Percentiles rank a stretch among this genome's conserved stretches.
Evolutionary conservation across 1,139 yeast species (phyloP).

Genomic region (Citeromyces hawaiiensis): DNA sequence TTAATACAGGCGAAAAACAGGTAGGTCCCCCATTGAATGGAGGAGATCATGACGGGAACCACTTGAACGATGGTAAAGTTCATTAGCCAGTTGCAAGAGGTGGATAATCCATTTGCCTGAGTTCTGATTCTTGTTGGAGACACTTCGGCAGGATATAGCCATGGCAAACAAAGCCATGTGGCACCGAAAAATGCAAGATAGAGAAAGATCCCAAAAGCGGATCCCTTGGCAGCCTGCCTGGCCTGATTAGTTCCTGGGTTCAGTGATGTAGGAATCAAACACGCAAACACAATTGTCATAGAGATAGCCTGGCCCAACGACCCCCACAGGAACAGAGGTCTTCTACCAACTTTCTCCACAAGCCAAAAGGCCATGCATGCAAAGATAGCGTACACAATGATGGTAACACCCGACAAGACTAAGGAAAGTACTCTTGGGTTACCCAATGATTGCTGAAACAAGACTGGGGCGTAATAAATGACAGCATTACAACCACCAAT

Average conservation of each 20-base stretch:
- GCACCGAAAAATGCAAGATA: conserved; percentile 26
- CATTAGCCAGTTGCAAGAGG: conserved; percentile 38
- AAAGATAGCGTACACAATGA: conserved; percentile 46
- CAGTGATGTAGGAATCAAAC: conserved; percentile 15
- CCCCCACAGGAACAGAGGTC: conserved; percentile 27
- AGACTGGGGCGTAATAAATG: conserved; percentile 52
- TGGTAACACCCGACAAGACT: conserved; percentile 51
- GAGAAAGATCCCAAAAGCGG: conserved; percentile 33
- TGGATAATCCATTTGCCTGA: conserved; percentile 27
- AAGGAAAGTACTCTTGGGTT: conserved; percentile 36
- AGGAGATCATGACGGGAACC: conserved; percentile 29
- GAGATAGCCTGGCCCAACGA: conserved; percentile 26
- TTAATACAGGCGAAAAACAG: conserved; percentile 26
- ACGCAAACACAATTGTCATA: conserved; percentile 25
- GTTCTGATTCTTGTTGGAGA: conserved; percentile 29
- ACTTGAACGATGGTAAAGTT: conserved; percentile 33
- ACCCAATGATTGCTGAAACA: conserved; percentile 41
- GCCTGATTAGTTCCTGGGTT: neutral
- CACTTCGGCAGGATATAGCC: conserved; percentile 33
- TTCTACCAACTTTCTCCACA: conserved; percentile 56
- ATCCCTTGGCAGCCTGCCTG: conserved; percentile 23
- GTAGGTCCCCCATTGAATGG: conserved; percentile 28
- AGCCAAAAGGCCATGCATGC: conserved; percentile 53
- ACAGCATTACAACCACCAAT: conserved; percentile 48
- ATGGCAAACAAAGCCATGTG: conserved; percentile 25